Evolutionary conservation across 345 rosid genomes (phyloP).

Genomic region (Firmiana major): DNA sequence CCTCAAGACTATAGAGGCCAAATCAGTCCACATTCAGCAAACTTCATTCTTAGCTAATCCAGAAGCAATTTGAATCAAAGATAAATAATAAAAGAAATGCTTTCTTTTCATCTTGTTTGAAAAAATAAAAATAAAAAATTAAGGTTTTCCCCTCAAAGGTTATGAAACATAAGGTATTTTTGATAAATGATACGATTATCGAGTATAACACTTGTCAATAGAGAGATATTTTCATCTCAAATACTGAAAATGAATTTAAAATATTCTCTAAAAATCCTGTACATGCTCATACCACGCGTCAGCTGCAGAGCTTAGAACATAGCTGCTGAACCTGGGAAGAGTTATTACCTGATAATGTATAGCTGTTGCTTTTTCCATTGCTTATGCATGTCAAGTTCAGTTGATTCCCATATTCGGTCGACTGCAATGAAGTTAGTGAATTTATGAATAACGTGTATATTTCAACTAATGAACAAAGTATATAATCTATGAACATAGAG

Average conservation of each 20-base stretch:
- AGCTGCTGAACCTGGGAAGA: conserved; percentile 35
- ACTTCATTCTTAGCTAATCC: too few relatives aligned
- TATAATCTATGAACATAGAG: background rate
- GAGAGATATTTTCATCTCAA: background rate
- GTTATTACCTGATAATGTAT: conserved; percentile 20
- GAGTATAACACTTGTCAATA: background rate
- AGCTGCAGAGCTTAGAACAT: conserved; percentile 63
- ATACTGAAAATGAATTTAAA: background rate
- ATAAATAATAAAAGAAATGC: too few relatives aligned
- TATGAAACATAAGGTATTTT: background rate
- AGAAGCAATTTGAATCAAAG: too few relatives aligned
- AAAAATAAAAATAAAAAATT: too few relatives aligned
- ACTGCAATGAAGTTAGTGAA: conserved; percentile 37
- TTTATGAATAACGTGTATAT: background rate
- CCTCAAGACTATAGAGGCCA: background rate
- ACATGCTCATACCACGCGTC: conserved; percentile 8
- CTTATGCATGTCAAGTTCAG: conserved; percentile 62
- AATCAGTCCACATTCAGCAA: background rate
- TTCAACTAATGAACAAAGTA: background rate
- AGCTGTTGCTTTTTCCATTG: conserved; percentile 42
- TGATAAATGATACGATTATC: background rate
- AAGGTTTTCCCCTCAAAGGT: too few relatives aligned
- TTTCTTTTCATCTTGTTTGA: too few relatives aligned
- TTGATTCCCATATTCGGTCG: conserved; percentile 39
- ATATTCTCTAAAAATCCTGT: background rate